Evolutionary conservation across 192 early-diverging fungal species (phyloP).

Genomic region (Oehlia diaphana): DNA sequence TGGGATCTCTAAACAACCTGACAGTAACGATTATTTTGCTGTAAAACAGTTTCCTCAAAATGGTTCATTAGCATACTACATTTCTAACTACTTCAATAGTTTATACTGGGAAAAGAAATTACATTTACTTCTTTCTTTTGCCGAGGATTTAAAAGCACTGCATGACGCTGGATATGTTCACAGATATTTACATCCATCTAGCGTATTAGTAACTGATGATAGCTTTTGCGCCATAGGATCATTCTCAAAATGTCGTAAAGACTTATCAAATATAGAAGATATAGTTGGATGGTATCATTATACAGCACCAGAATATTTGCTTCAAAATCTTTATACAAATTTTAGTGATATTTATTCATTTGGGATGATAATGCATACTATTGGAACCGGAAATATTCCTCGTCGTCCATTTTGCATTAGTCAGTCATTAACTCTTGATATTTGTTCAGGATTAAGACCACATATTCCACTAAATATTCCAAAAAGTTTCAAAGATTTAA

Average conservation of each 20-base stretch:
- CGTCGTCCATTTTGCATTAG: background rate
- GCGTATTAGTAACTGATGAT: background rate
- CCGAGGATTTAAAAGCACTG: background rate
- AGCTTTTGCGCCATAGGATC: background rate
- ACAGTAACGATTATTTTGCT: background rate
- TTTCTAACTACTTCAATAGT: too few species aligned
- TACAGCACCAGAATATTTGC: background rate
- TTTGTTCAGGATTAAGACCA: background rate
- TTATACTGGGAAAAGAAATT: background rate
- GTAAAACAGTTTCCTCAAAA: background rate
- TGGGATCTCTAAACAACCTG: background rate
- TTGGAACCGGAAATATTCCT: background rate
- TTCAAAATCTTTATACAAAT: background rate
- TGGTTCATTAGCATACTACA: too few species aligned
- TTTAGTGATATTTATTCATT: background rate
- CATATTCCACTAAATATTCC: background rate
- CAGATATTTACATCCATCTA: background rate
- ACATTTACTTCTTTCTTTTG: background rate
- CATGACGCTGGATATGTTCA: background rate
- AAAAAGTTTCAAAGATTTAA: background rate
- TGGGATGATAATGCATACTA: slow-evolving; percentile 1
- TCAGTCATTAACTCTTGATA: background rate
- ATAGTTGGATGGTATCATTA: background rate
- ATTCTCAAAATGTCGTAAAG: background rate
- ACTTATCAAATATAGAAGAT: background rate